Base-by-base conservation (phyloP, 345 rosid species). In the Brassica juncea region DNA sequence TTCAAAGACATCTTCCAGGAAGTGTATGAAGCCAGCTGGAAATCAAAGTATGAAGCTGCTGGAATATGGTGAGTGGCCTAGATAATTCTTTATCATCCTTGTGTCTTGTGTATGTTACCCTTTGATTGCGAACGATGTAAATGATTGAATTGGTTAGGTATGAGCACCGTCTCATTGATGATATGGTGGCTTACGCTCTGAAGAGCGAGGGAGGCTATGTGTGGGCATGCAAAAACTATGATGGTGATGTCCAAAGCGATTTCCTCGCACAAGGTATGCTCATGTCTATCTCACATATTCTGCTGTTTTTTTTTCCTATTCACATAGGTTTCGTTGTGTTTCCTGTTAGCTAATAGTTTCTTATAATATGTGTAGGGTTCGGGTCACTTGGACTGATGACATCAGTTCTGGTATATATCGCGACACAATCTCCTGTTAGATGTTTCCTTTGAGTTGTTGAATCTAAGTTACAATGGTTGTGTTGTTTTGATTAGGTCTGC, bases 311-410 rank as follows among this genome's bases (percentile, higher is more conserved):
- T 71, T 70, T 35, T 7, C 65, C 39, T 11, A 47, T 28, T 69
- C 59, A 59, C 25, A 14, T 21, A 7, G 15, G 16, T 8, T 35
- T 67, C 23, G 0, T 58, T 68, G 30, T 42, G 27, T 77, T 49
- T 32, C 57, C 0, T 15, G 31, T 21, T 59, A 60, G 23, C 61
- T 77, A 8, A 75, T 68, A 71, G 74, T 75, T 69, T 60, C 70
- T 66, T 49, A 15, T 25, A 68, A 70, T 78, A 44, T 70, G 31
- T 75, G 71, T 39, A 94, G 99, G 99, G 19, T 95, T 93, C 72
- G 99, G 99, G 31, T 95, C 98, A 68, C 99, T 95, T 82, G 99
- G 99, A 78, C 82, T 95, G 89, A 95, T 95, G 99, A 93, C 98
- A 64, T 93, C 99, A 58, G 99, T 95, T 31, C 82, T 95, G 97